Percentiles rank a stretch among this genome's conserved stretches.
Evolutionary conservation across 768 basidiomycete species (phyloP).

Genomic region (Termitomyces sp.): DNA sequence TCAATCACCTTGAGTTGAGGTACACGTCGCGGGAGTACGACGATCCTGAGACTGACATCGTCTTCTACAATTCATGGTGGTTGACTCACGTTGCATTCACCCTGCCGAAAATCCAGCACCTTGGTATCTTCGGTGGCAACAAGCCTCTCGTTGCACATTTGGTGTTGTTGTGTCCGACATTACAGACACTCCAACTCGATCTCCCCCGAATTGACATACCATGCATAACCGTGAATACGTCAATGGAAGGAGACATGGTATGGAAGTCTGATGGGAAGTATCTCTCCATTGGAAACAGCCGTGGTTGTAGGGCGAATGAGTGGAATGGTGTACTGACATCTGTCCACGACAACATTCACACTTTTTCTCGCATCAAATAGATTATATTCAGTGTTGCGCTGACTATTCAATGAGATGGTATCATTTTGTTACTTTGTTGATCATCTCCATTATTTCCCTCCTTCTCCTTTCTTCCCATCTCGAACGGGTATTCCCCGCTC

Average conservation of each 20-base stretch:
- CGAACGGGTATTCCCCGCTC: too few relatives aligned
- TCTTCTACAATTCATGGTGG: not conserved
- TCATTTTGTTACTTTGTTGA: too few relatives aligned
- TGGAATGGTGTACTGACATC: not conserved
- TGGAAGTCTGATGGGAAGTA: not conserved
- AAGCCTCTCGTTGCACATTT: not conserved
- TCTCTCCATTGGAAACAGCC: not conserved
- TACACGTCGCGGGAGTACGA: not conserved
- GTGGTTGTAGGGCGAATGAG: not conserved
- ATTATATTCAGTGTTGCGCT: not conserved
- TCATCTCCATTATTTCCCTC: too few relatives aligned
- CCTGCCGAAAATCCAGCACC: constrained; percentile 2
- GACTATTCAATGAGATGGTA: too few relatives aligned
- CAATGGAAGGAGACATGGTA: not conserved
- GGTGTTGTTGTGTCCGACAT: constrained; percentile 6
- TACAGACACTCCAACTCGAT: constrained; percentile 1
- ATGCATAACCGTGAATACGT: not conserved
- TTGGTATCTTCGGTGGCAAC: constrained; percentile 2
- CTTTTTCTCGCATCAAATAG: not conserved
- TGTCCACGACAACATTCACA: not conserved
- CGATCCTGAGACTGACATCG: not conserved
- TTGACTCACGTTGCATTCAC: not conserved
- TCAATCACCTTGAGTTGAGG: constrained; percentile 1
- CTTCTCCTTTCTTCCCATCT: too few relatives aligned
- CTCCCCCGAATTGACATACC: not conserved